These are phyloP conservation scores for Cicer arietinum DNA, from an alignment of 306 rosid genomes.

Conservation along the genomic window DNA sequence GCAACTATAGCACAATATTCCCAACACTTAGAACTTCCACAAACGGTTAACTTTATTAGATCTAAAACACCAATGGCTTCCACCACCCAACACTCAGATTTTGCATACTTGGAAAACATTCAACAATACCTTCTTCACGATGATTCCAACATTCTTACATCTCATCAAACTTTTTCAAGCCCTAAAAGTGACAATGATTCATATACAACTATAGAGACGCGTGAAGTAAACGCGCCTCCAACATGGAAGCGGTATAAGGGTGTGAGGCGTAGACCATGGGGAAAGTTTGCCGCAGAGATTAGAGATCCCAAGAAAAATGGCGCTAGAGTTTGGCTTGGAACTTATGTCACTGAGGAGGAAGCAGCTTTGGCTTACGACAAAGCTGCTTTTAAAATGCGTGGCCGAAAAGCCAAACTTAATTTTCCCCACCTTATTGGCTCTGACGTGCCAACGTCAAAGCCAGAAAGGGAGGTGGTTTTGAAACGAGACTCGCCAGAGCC, in stretches of 20 bases:
- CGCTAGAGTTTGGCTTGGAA: constrained; percentile 68
- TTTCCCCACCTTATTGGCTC: constrained; percentile 53
- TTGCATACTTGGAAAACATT: constrained; percentile 19
- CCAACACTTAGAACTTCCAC: not conserved
- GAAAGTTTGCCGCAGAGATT: constrained; percentile 65
- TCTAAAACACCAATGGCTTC: constrained; percentile 20
- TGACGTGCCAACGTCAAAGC: not conserved
- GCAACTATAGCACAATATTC: not conserved
- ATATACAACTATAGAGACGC: not conserved
- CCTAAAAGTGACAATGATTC: not conserved
- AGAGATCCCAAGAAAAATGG: constrained; percentile 58
- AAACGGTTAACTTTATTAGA: not conserved
- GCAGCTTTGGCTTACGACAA: constrained; percentile 73
- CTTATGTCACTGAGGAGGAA: constrained; percentile 58
- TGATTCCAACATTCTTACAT: constrained; percentile 14
- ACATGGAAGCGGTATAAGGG: constrained; percentile 56
- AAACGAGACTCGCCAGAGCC: constrained; percentile 1
- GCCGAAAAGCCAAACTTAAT: constrained; percentile 73
- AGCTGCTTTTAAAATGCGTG: constrained; percentile 71
- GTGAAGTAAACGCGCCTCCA: not conserved
- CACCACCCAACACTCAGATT: constrained; percentile 31
- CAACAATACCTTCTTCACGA: constrained; percentile 41
- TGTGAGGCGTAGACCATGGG: constrained; percentile 74
- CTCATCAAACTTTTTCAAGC: constrained; percentile 21
- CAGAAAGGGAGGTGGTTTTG: not conserved